These are phyloP conservation scores for Rubia balearica DNA, from an alignment of 305 asterid species.

Conservation along the genomic window DNA sequence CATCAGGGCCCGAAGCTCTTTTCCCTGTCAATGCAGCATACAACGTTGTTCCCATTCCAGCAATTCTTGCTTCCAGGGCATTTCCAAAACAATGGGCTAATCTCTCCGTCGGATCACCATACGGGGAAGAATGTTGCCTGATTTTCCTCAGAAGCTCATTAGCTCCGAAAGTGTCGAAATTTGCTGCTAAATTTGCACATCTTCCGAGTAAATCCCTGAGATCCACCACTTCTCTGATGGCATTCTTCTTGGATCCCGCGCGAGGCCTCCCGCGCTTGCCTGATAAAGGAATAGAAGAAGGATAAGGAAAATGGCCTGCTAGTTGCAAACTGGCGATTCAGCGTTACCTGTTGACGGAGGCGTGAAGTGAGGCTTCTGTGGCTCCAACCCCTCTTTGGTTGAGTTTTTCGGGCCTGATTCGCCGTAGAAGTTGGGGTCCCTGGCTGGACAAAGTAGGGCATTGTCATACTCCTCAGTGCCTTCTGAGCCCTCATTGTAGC, in stretches of 20 bases:
- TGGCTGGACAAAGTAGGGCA: constrained; percentile 20
- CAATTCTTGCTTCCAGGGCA: constrained; percentile 56
- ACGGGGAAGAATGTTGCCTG: constrained; percentile 28
- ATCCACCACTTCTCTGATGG: constrained; percentile 25
- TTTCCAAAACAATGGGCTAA: constrained; percentile 28
- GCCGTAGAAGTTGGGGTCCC: constrained; percentile 22
- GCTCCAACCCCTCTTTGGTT: no score
- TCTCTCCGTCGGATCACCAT: constrained; percentile 31
- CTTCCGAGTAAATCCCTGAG: constrained; percentile 20
- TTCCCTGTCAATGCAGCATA: constrained; percentile 44
- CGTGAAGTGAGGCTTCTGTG: not conserved
- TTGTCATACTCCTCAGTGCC: constrained; percentile 23
- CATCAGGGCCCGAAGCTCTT: constrained; percentile 59
- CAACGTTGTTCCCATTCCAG: constrained; percentile 69
- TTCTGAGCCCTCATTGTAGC: not conserved
- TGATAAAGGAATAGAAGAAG: no score
- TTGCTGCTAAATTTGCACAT: constrained; percentile 25
- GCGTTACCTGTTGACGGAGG: not conserved
- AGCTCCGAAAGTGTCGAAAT: constrained; percentile 15
- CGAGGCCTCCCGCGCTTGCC: no score
- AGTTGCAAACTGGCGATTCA: no score
- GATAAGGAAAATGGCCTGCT: no score
- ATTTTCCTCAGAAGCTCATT: constrained; percentile 20
- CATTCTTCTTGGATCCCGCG: constrained; percentile 5
- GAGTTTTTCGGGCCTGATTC: not conserved